A percentile compares a stretch with the other conserved stretches of the same genome.
These are phyloP conservation scores for Colletotrichum lindemuthianum DNA, from an alignment of 2,329 filamentous ascomycete species.

Conservation along the genomic window DNA sequence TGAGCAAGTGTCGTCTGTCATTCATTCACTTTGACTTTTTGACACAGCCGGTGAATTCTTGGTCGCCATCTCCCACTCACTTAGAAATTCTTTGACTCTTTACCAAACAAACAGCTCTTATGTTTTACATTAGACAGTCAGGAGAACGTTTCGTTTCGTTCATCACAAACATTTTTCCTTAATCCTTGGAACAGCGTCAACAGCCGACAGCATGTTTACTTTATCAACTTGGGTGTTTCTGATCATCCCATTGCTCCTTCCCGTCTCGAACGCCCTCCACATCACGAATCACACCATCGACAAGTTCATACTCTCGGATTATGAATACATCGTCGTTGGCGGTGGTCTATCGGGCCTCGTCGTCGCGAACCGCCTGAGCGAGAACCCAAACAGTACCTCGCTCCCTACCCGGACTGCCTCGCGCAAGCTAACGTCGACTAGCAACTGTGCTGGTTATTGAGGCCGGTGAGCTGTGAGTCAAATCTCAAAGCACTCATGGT, in stretches of 20 bases:
- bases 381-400: slow-evolving; percentile 42
- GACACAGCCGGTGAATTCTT: too few species aligned
- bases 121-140: too few species aligned
- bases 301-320: slow-evolving; percentile 33
- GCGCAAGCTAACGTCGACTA: neutral
- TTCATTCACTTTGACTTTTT: too few species aligned
- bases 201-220: slow-evolving; percentile 8
- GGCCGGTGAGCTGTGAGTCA: slow-evolving; percentile 36
- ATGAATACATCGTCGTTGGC: slow-evolving; percentile 55
- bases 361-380: slow-evolving; percentile 54
- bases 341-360: slow-evolving; percentile 58
- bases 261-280: slow-evolving; percentile 14
- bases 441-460: slow-evolving; percentile 38
- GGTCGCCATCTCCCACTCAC: too few species aligned
- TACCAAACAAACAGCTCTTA: too few species aligned
- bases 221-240: slow-evolving; percentile 1
- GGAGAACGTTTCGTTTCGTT: neutral
- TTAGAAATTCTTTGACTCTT: too few species aligned
- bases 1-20: too few species aligned
- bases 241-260: neutral
- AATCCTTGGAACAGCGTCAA: neutral
- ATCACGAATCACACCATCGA: slow-evolving; percentile 29
- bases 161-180: neutral
- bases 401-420: neutral
- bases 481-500: too few species aligned